These are phyloP conservation scores for Fusarium lateritium DNA, from an alignment of 2,329 filamentous ascomycete species.

Conservation along the genomic window DNA sequence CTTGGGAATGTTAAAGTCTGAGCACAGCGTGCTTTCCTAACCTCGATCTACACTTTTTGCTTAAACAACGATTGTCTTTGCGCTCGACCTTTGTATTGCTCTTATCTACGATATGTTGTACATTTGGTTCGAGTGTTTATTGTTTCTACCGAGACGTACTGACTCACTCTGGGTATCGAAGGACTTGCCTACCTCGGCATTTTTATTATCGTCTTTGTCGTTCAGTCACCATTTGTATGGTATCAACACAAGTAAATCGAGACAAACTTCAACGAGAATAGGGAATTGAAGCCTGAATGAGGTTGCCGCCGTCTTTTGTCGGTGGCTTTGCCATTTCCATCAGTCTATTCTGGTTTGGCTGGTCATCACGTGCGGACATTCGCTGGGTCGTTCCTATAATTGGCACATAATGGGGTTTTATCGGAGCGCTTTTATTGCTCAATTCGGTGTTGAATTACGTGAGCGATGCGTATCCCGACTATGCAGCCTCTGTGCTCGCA, in stretches of 20 bases:
- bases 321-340: slow-evolving; percentile 72
- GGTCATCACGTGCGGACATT: slow-evolving; percentile 9
- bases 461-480: slow-evolving; percentile 16
- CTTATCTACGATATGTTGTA: slow-evolving; percentile 61
- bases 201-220: slow-evolving; percentile 23
- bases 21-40: no score
- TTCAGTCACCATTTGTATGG: slow-evolving; percentile 10
- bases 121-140: slow-evolving; percentile 51
- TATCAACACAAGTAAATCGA: slow-evolving; percentile 26
- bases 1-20: no score
- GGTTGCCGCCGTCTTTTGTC: slow-evolving; percentile 66
- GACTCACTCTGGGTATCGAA: slow-evolving; percentile 69
- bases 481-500: slow-evolving; percentile 15
- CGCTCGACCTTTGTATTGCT: slow-evolving; percentile 58
- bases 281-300: slow-evolving; percentile 7
- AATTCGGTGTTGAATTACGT: slow-evolving; percentile 30
- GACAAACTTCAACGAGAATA: slow-evolving; percentile 15
- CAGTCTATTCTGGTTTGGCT: slow-evolving; percentile 34
- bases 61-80: slow-evolving; percentile 56
- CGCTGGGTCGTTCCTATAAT: slow-evolving; percentile 21
- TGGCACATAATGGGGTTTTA: slow-evolving; percentile 8
- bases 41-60: no score
- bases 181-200: slow-evolving; percentile 56
- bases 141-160: slow-evolving; percentile 43
- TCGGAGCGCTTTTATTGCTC: slow-evolving; percentile 11